phyloP scores from a whole-genome alignment of 768 basidiomycete species.

The Amanita subjunquillea region DNA sequence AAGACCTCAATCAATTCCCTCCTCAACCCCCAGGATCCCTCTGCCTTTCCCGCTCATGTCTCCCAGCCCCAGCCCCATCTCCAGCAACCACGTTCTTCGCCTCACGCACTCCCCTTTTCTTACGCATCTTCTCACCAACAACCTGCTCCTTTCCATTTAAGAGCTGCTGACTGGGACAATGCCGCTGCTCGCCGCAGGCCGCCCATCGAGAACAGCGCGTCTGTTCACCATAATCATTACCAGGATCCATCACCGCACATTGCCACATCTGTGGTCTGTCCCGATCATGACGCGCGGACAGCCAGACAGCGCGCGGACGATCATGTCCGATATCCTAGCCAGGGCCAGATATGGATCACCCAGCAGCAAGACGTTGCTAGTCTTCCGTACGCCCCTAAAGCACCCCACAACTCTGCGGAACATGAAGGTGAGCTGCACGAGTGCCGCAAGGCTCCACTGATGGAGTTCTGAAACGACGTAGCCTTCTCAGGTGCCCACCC shows the following conservation, averaged over 20 bases:
- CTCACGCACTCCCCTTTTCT: neutral
- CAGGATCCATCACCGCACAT: conserved; percentile 8
- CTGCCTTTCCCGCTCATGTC: conserved; percentile 13
- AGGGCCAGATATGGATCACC: conserved; percentile 15
- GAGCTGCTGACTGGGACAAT: conserved; percentile 47
- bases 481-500: conserved; percentile 34
- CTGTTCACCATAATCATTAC: conserved; percentile 10
- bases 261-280: neutral
- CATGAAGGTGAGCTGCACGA: conserved; percentile 35
- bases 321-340: neutral
- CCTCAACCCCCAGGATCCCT: conserved; percentile 28
- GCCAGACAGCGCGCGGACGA: neutral
- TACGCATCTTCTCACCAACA: conserved; percentile 10
- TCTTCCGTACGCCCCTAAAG: conserved; percentile 29
- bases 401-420: conserved; percentile 43
- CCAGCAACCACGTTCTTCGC: conserved; percentile 9
- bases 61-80: conserved; percentile 8
- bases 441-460: conserved; percentile 2
- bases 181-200: conserved; percentile 5
- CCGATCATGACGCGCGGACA: conserved; percentile 7
- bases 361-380: conserved; percentile 9
- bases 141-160: conserved; percentile 37
- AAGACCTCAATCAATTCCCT: conserved; percentile 32
- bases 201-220: conserved; percentile 20
- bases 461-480: conserved; percentile 12